These are phyloP conservation scores for Jaltomata sinuosa DNA, from an alignment of 257 asterid species.

Conservation along the genomic window DNA sequence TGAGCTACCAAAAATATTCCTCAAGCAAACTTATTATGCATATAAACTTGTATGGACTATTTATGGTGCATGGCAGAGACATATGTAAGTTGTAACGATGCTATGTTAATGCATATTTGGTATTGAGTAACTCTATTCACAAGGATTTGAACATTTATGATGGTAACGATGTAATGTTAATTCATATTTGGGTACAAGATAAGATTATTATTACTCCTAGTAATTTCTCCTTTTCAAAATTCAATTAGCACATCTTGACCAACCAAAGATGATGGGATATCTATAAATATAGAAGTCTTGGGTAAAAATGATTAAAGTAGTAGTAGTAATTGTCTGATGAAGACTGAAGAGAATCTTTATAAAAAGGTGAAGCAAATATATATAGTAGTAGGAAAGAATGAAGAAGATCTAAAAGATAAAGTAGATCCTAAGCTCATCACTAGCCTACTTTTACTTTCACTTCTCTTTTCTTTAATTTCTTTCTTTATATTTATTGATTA, in stretches of 20 bases:
- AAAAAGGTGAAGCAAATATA: constrained; percentile 23
- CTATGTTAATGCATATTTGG: too few species aligned
- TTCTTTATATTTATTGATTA: not conserved
- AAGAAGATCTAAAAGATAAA: constrained; percentile 25
- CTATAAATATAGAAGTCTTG: not conserved
- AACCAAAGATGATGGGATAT: not conserved
- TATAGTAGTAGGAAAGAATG: not conserved
- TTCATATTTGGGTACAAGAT: not conserved
- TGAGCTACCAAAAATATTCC: too few species aligned
- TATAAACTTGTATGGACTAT: too few species aligned
- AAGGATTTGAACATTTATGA: not conserved
- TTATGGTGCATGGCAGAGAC: too few species aligned
- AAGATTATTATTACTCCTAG: not conserved
- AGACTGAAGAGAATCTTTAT: constrained; percentile 20
- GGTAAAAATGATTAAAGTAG: constrained; percentile 15
- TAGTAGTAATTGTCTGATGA: constrained; percentile 2
- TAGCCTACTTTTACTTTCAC: constrained; percentile 15
- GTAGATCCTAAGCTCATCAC: not conserved
- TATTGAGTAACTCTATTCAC: not conserved
- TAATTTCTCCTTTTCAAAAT: not conserved
- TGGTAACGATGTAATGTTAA: not conserved
- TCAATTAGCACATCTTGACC: not conserved
- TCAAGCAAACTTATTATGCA: too few species aligned
- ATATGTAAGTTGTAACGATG: too few species aligned
- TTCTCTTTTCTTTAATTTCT: not conserved